Evolutionary conservation across 2,329 filamentous ascomycete genomes (phyloP), one percentile per base, ranked within the genome.

Genomic region (Herpotrichia juniperi): DNA sequence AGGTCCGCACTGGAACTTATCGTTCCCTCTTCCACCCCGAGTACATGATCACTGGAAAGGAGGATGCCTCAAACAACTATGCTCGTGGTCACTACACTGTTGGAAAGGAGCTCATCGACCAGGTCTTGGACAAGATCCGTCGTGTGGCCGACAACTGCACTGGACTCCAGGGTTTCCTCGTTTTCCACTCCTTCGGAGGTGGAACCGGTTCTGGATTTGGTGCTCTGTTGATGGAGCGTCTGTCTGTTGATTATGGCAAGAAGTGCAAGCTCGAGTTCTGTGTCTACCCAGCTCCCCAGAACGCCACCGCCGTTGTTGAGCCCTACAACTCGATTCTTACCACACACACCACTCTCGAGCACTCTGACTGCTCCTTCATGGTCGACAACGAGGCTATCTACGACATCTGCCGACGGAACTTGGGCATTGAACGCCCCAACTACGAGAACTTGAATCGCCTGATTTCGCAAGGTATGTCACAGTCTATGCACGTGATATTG

Each of bases 261-360:
- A 99, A 99, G 89, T 96, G 90, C 86, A 99, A 99, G 88, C 87
- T 99, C 61, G 94, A 99, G 81, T 99, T 99, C 85, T 96, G 92
- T 73, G 93, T 99, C 74, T 99, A 99, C 83, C 94, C 94, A 72
- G 93, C 94, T 66, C 94, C 94, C 55, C 93, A 96, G 83, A 94
- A 94, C 65, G 91, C 93, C 67, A 97, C 93, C 71, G 96, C 94
- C 39, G 93, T 99, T 56, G 94, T 99, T 62, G 94, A 99, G 87
- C 94, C 94, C 56, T 99, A 99, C 87, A 99, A 99, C 87, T 97
- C 94, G 46, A 97, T 97, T 75, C 87, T 99, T 66, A 97, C 94
- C 69, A 97, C 94, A 60, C 94, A 99, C 87, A 97, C 93, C 75
- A 97, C 94, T 62, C 88, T 99, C 51, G 94, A 99, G 86, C 93